phyloP scores from a whole-genome alignment of 306 rosid genomes.

The Inga oerstediana region DNA sequence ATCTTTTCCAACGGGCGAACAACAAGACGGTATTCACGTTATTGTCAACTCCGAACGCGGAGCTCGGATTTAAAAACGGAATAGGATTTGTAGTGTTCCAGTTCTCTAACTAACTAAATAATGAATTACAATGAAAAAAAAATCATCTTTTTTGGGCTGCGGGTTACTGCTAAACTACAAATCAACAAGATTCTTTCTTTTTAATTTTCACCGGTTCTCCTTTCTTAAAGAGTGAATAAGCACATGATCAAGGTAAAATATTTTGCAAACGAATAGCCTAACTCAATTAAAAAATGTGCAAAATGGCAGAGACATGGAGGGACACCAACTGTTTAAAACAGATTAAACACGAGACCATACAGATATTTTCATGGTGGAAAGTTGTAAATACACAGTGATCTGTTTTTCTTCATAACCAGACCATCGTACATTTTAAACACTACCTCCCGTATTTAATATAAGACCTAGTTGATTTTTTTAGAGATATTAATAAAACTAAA shows the following conservation, averaged over 20 bases:
- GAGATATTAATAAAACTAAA: too few relatives aligned
- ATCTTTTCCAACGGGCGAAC: background rate
- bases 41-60: conserved; percentile 7
- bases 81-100: background rate
- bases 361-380: background rate
- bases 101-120: background rate
- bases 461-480: too few relatives aligned
- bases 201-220: background rate
- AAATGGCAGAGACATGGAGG: background rate
- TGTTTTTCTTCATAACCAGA: background rate
- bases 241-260: background rate
- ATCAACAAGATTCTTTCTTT: background rate
- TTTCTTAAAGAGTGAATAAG: background rate
- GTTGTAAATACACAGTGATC: background rate
- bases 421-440: background rate
- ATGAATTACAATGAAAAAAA: background rate
- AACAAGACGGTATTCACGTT: background rate
- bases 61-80: background rate
- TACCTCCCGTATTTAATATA: too few relatives aligned
- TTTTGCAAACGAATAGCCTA: background rate
- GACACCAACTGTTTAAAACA: background rate
- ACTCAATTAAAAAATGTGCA: background rate
- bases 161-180: background rate
- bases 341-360: background rate
- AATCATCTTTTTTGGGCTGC: background rate